Conservation (phyloP, 768 basidiomycete species). For the Boletus sp. region DNA sequence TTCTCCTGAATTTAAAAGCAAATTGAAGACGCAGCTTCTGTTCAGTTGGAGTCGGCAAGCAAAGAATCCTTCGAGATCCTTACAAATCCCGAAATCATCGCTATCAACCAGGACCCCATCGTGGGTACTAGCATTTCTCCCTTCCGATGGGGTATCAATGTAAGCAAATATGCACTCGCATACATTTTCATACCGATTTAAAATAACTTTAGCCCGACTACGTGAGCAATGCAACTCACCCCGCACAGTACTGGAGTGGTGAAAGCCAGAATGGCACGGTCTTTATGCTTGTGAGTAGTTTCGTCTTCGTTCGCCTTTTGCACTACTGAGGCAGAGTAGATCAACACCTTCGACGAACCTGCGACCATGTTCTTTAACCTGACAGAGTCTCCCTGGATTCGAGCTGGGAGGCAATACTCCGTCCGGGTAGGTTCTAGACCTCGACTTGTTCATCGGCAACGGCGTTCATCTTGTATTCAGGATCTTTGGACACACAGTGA, state of each 20-base stretch:
- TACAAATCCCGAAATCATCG: slow-evolving; percentile 60
- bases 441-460: neutral
- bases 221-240: slow-evolving; percentile 43
- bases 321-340: slow-evolving; percentile 32
- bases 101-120: slow-evolving; percentile 66
- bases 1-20: slow-evolving; percentile 5
- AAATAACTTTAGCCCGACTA: slow-evolving; percentile 31
- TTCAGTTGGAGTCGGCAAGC: slow-evolving; percentile 49
- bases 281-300: slow-evolving; percentile 55
- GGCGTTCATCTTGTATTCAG: slow-evolving; percentile 30
- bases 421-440: slow-evolving; percentile 47
- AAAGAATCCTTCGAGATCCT: slow-evolving; percentile 52
- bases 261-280: slow-evolving; percentile 61
- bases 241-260: slow-evolving; percentile 73
- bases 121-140: slow-evolving; percentile 60
- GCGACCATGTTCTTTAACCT: slow-evolving; percentile 59
- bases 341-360: slow-evolving; percentile 56
- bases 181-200: neutral
- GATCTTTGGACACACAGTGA: slow-evolving; percentile 73
- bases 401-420: slow-evolving; percentile 62
- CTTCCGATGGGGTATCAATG: slow-evolving; percentile 67
- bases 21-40: neutral
- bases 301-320: neutral
- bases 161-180: slow-evolving; percentile 28
- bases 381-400: slow-evolving; percentile 69